Evolutionary conservation across 306 rosid species (phyloP).

Genomic region (Boehmeria nivea): DNA sequence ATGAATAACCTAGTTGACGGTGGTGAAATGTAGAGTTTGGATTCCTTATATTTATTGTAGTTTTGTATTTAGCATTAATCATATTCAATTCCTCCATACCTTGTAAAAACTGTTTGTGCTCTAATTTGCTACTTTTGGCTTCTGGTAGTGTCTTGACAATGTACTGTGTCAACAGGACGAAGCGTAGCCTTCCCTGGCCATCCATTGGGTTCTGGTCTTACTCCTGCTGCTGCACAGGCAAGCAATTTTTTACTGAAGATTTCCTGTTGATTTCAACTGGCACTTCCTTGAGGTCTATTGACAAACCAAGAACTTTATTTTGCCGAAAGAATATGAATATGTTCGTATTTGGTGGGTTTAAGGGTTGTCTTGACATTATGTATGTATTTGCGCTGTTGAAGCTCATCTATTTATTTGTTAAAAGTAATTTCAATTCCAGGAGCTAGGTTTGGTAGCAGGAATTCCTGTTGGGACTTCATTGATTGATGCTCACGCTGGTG

Average conservation of each 20-base stretch:
- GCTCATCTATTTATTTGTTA: constrained; percentile 5
- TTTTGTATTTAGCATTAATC: neutral
- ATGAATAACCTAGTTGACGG: neutral
- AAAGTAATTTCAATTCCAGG: constrained; percentile 50
- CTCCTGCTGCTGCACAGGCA: constrained; percentile 90
- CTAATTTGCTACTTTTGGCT: constrained; percentile 22
- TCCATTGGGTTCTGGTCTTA: constrained; percentile 92
- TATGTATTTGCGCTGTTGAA: neutral
- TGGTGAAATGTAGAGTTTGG: neutral
- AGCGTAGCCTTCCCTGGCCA: constrained; percentile 99
- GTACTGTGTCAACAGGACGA: constrained; percentile 68
- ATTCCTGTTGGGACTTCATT: constrained; percentile 92
- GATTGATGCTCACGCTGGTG: constrained; percentile 99
- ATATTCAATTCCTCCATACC: constrained; percentile 11
- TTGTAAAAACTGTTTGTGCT: constrained; percentile 5
- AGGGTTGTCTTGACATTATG: too few relatives aligned
- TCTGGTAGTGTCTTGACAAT: constrained; percentile 31
- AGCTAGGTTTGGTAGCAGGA: constrained; percentile 75
- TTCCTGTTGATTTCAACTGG: constrained; percentile 45
- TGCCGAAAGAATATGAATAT: constrained; percentile 21
- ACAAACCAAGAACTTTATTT: constrained; percentile 27
- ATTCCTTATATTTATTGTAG: neutral
- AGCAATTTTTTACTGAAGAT: constrained; percentile 46
- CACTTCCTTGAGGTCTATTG: constrained; percentile 38
- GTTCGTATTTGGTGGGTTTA: constrained; percentile 18